phyloP scores from a whole-genome alignment of 441 rosid genomes.

The Pelargonium australe region DNA sequence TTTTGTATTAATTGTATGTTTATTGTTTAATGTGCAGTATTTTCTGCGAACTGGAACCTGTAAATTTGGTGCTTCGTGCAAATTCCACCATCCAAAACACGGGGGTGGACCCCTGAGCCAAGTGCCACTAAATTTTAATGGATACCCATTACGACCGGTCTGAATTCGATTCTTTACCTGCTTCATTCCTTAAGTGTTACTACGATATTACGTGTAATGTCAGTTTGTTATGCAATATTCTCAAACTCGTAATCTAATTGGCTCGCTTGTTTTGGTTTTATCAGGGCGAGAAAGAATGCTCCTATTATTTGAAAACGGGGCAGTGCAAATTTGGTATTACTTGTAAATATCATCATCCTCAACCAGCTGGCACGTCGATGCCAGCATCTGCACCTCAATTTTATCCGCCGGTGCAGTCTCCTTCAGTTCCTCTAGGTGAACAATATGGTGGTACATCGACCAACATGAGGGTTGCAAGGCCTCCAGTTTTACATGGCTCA shows the following conservation, averaged over 20 bases:
- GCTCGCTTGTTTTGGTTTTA: conserved; percentile 2
- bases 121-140: conserved; percentile 55
- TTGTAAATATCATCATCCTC: conserved; percentile 90
- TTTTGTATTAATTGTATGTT: background rate
- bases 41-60: background rate
- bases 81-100: conserved; percentile 9
- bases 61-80: conserved; percentile 10
- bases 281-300: conserved; percentile 78
- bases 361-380: conserved; percentile 38
- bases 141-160: conserved; percentile 89
- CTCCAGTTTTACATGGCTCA: conserved; percentile 59
- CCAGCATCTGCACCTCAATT: conserved; percentile 39
- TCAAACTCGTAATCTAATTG: conserved; percentile 11
- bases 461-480: conserved; percentile 44
- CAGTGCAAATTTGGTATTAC: conserved; percentile 87
- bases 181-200: background rate
- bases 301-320: conserved; percentile 86
- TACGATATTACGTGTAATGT: background rate
- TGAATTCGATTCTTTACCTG: conserved; percentile 26
- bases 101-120: conserved; percentile 51
- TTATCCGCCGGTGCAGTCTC: conserved; percentile 58
- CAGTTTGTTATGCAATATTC: conserved; percentile 3
- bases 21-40: background rate
- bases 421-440: conserved; percentile 53
- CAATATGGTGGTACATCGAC: conserved; percentile 56